A percentile compares a stretch with the other conserved stretches of the same genome.
Evolutionary conservation across 768 basidiomycete species (phyloP).

Genomic region (Tricholoma sp.): DNA sequence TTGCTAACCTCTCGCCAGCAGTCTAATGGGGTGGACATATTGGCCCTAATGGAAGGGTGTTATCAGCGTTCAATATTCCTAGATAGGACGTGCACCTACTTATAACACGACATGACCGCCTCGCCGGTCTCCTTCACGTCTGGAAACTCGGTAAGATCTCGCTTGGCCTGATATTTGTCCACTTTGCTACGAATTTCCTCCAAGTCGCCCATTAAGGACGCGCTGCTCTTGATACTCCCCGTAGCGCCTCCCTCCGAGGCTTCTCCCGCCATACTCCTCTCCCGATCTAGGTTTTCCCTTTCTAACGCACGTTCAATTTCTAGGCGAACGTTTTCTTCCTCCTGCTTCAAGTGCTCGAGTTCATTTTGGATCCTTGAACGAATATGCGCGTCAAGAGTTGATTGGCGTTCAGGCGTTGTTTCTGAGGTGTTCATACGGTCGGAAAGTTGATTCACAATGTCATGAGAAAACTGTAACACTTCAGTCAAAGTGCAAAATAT

Average conservation of each 20-base stretch:
- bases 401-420: slow-evolving; percentile 64
- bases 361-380: slow-evolving; percentile 68
- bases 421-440: slow-evolving; percentile 56
- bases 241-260: slow-evolving; percentile 18
- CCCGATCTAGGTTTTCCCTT: slow-evolving; percentile 82
- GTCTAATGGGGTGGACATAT: slow-evolving; percentile 51
- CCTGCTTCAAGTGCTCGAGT: slow-evolving; percentile 55
- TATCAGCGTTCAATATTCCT: slow-evolving; percentile 1
- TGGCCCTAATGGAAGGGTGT: slow-evolving; percentile 35
- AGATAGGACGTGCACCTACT: slow-evolving; percentile 34
- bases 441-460: slow-evolving; percentile 75
- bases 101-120: slow-evolving; percentile 71
- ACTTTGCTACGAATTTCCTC: slow-evolving; percentile 70
- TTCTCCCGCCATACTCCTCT: slow-evolving; percentile 48
- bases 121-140: slow-evolving; percentile 52
- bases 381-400: slow-evolving; percentile 67
- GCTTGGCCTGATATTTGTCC: slow-evolving; percentile 60
- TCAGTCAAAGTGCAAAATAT: background rate
- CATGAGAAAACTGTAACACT: slow-evolving; percentile 72
- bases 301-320: slow-evolving; percentile 79
- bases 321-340: slow-evolving; percentile 63
- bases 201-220: slow-evolving; percentile 64
- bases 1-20: slow-evolving; percentile 69
- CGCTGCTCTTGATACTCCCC: slow-evolving; percentile 51
- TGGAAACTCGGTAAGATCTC: slow-evolving; percentile 48